These are phyloP conservation scores for Amaranthus tricolor DNA, from an alignment of 179 eudicot species.

Conservation along the genomic window DNA sequence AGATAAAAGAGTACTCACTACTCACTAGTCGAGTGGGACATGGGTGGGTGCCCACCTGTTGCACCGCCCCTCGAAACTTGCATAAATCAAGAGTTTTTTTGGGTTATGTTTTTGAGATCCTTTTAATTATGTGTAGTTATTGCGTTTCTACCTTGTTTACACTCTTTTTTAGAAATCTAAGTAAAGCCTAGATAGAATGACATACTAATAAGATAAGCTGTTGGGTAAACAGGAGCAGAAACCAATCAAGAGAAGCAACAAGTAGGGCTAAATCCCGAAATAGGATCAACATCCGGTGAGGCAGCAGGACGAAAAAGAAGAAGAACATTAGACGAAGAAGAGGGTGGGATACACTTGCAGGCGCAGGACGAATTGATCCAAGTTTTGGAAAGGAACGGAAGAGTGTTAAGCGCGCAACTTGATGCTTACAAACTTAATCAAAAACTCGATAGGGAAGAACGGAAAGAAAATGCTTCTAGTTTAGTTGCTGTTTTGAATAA, in stretches of 20 bases:
- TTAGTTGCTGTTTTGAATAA: conserved; percentile 67
- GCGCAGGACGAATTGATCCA: conserved; percentile 44
- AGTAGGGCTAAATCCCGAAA: conserved; percentile 34
- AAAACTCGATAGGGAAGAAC: conserved; percentile 66
- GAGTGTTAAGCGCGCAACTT: conserved; percentile 52
- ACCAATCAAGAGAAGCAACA: conserved; percentile 39
- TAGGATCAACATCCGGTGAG: conserved; percentile 40
- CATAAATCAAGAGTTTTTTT: too few relatives aligned
- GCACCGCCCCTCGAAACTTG: too few relatives aligned
- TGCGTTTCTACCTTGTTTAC: too few relatives aligned
- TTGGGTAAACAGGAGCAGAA: conserved; percentile 33
- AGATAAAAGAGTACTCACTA: too few relatives aligned
- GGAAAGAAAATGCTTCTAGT: conserved; percentile 56
- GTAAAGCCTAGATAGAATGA: too few relatives aligned
- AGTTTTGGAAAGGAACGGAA: conserved; percentile 71
- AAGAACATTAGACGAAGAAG: conserved; percentile 35
- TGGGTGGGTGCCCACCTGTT: too few relatives aligned
- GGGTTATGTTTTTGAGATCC: too few relatives aligned
- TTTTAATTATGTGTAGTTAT: too few relatives aligned
- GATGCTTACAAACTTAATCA: conserved; percentile 67
- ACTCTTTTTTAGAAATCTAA: too few relatives aligned
- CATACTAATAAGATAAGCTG: neutral
- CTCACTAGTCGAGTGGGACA: too few relatives aligned
- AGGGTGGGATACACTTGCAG: conserved; percentile 24
- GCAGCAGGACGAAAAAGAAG: conserved; percentile 50